These are phyloP conservation scores for Silybum marianum DNA, from an alignment of 129 eudicot species.

Conservation along the genomic window DNA sequence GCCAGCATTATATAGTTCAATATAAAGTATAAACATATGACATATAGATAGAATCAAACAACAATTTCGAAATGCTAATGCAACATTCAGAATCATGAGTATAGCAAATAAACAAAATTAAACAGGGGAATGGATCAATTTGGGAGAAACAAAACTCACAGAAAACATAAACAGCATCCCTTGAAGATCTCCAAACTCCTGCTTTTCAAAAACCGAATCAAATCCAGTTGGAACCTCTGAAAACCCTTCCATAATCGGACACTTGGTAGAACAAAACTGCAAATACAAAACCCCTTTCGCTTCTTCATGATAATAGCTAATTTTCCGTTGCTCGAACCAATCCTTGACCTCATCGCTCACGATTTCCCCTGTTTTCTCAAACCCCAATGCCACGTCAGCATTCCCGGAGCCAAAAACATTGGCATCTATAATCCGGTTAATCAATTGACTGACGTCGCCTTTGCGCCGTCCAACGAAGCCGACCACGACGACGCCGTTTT, in stretches of 20 bases:
- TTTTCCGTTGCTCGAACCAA: conserved; percentile 57
- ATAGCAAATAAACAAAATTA: neutral
- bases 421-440: conserved; percentile 73
- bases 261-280: conserved; percentile 48
- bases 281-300: conserved; percentile 67
- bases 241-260: conserved; percentile 44
- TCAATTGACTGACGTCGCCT: conserved; percentile 61
- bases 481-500: conserved; percentile 72
- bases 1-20: neutral
- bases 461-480: conserved; percentile 70
- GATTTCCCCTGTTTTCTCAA: conserved; percentile 37
- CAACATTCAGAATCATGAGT: too few relatives aligned
- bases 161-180: conserved; percentile 93
- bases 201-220: conserved; percentile 62
- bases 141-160: conserved; percentile 43
- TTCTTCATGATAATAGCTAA: conserved; percentile 66
- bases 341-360: conserved; percentile 51
- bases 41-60: neutral
- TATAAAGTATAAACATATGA: neutral
- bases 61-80: neutral
- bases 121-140: neutral
- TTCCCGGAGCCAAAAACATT: conserved; percentile 75
- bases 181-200: conserved; percentile 77
- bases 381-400: conserved; percentile 45
- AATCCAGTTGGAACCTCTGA: conserved; percentile 35